Evolutionary conservation across 2,329 filamentous ascomycete species (phyloP), one percentile per base, ranked within the genome.

Genomic region (Chaetomium olivaceum): DNA sequence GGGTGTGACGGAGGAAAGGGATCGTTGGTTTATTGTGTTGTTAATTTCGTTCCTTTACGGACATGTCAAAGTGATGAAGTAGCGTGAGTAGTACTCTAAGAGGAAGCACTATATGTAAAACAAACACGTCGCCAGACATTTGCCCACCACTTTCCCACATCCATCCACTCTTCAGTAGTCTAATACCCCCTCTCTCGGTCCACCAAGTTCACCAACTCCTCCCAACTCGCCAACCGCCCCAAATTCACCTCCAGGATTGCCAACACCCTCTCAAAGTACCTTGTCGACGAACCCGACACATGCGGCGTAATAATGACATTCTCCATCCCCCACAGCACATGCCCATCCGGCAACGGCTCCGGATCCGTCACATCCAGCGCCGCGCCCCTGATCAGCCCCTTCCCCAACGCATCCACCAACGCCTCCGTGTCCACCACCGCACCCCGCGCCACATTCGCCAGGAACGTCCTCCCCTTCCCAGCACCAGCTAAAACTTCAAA

Each of bases 291-390:
- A 0, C 79, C 80, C 58, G 81, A 83, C 12, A 84, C 74, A 67
- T 85, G 83, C 19, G 83, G 83, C 25, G 82, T 83, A 55, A 94
- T 84, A 60, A 89, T 83, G 19, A 89, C 80, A 75, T 93, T 92
- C 66, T 85, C 85, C 16, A 88, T 80, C 29, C 80, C 83, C 91
- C 91, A 94, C 59, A 94, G 77, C 68, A 85, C 83, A 73, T 91
- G 86, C 4, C 89, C 85, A 2, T 81, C 77, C 0, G 90, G 90
- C 68, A 94, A 75, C 0, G 91, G 91, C 75, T 94, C 91, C 0
- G 91, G 91, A 67, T 93, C 90, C 1, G 91, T 90, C 0, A 94
- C 91, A 74, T 93, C 91, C 50, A 94, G 77, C 1, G 90, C 90
- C 0, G 91, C 91, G 33, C 91, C 91, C 3, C 80, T 73, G 57